Conservation (phyloP, 2,329 filamentous ascomycete species). For the Capronia coronata region DNA sequence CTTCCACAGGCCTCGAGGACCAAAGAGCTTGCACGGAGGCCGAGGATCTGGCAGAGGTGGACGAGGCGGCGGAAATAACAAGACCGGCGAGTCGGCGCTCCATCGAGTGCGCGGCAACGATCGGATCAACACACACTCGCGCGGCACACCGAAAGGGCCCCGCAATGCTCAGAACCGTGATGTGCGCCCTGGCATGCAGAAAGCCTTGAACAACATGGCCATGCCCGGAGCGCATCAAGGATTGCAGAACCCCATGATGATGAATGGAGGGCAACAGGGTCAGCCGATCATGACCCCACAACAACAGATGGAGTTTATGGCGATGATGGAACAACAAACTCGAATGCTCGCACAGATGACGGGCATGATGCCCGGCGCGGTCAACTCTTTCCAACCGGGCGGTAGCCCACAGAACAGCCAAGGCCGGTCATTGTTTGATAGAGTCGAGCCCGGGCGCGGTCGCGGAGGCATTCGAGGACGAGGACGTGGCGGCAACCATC, state of each 20-base stretch:
- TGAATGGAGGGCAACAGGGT: slow-evolving; percentile 41
- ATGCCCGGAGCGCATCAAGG: slow-evolving; percentile 14
- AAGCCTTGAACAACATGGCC: slow-evolving; percentile 37
- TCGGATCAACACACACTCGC: slow-evolving; percentile 60
- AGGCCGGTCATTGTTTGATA: slow-evolving; percentile 65
- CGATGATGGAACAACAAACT: slow-evolving; percentile 78
- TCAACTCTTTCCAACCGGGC: slow-evolving; percentile 41
- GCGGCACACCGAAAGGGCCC: slow-evolving; percentile 66
- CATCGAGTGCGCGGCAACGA: slow-evolving; percentile 76
- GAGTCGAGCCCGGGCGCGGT: slow-evolving; percentile 45
- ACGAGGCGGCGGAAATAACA: slow-evolving; percentile 79
- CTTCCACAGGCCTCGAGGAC: slow-evolving; percentile 71
- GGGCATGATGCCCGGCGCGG: slow-evolving; percentile 48
- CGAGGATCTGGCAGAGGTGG: slow-evolving; percentile 63
- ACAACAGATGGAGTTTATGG: slow-evolving; percentile 67
- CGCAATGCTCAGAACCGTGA: slow-evolving; percentile 46
- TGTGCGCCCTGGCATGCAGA: slow-evolving; percentile 44
- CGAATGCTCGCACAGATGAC: slow-evolving; percentile 73
- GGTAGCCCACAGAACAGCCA: slow-evolving; percentile 34
- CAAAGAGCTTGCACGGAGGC: slow-evolving; percentile 85
- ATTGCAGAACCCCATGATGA: slow-evolving; percentile 42
- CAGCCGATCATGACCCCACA: slow-evolving; percentile 54
- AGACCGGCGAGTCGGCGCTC: slow-evolving; percentile 65
- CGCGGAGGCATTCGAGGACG: slow-evolving; percentile 23
- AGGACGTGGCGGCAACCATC: slow-evolving; percentile 21